phyloP scores from a whole-genome alignment of 768 basidiomycete species.

The Mycena alexandri region DNA sequence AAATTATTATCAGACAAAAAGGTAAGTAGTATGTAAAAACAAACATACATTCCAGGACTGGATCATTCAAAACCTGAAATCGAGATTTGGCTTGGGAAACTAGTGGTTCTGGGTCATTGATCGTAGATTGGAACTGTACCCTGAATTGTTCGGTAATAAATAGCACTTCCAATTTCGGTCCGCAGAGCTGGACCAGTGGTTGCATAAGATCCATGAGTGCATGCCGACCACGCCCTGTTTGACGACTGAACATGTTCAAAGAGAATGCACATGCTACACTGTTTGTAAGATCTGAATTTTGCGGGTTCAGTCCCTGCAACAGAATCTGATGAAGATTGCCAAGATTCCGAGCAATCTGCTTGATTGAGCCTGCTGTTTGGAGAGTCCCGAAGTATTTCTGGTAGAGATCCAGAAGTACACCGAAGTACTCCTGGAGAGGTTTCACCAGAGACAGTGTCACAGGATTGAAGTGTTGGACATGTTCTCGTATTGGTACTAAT shows the following conservation, averaged over 20 bases:
- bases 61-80: not conserved
- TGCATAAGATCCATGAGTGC: not conserved
- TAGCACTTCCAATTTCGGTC: not conserved
- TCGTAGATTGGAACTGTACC: not conserved
- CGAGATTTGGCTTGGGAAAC: not conserved
- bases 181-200: not conserved
- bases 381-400: not conserved
- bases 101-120: not conserved
- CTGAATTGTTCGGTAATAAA: not conserved
- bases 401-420: not conserved
- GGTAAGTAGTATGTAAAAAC: not conserved
- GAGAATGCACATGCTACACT: not conserved
- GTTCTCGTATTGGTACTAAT: no score
- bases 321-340: not conserved
- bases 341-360: not conserved
- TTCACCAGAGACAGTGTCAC: not conserved
- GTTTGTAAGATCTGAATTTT: not conserved
- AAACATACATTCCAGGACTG: not conserved
- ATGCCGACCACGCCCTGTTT: not conserved
- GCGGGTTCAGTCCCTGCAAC: not conserved
- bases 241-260: not conserved
- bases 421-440: not conserved
- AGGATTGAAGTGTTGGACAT: not conserved
- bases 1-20: not conserved
- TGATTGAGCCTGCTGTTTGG: not conserved